phyloP scores from a whole-genome alignment of 2,329 filamentous ascomycete species.

The Cercospora zeina region DNA sequence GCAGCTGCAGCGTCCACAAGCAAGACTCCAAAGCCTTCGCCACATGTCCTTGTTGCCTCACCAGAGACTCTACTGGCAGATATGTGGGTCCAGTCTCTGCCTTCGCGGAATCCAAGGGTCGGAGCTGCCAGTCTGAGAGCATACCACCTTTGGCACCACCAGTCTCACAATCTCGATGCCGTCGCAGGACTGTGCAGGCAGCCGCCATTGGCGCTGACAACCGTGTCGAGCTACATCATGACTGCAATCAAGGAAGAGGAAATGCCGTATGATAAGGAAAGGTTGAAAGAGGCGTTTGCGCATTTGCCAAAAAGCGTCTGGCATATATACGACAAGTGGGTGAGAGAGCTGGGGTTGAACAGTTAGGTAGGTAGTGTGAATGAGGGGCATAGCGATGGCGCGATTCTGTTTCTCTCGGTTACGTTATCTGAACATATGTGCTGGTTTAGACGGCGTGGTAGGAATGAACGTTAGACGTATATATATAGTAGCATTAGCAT shows the following conservation, averaged over 20 bases:
- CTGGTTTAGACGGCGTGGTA: not conserved
- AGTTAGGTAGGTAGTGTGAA: constrained; percentile 1
- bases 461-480: not conserved
- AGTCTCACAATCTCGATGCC: constrained; percentile 50
- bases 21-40: not conserved
- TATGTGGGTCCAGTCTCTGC: constrained; percentile 17
- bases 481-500: not conserved
- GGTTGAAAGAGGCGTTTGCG: constrained; percentile 32
- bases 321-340: constrained; percentile 17
- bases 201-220: constrained; percentile 59
- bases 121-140: constrained; percentile 44
- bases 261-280: constrained; percentile 50
- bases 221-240: constrained; percentile 62
- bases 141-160: constrained; percentile 66
- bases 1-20: not conserved
- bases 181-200: constrained; percentile 60
- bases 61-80: constrained; percentile 17
- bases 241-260: constrained; percentile 55
- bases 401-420: not conserved
- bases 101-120: constrained; percentile 10
- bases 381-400: constrained; percentile 5
- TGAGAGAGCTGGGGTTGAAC: constrained; percentile 9
- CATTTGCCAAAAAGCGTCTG: constrained; percentile 32
- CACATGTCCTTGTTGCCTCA: constrained; percentile 12
- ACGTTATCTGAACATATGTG: not conserved